Evolutionary conservation across 2,329 filamentous ascomycete species (phyloP), one percentile per base, ranked within the genome.

Genomic region (Cladophialophora exuberans): DNA sequence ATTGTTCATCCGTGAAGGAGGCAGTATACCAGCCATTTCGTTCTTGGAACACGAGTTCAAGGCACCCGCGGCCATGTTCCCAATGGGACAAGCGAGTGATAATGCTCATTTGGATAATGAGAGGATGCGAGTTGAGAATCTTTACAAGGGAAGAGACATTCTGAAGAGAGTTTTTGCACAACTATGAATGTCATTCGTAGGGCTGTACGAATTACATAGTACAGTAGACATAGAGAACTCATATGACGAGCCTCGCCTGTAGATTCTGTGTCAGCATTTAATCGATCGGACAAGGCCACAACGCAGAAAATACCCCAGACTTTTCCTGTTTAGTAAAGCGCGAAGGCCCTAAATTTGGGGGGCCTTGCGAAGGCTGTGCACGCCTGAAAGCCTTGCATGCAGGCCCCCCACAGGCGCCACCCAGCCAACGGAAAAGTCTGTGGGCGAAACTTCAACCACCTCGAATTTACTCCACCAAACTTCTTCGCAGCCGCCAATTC

Each of bases 31-130:
- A 0, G 90, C 90, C 0, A 97, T 97, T 53, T 79, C 94, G 4
- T 97, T 97, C 68, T 49, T 69, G n/a, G 65, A 65, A 53, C 39
- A 60, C 33, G 63, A 65, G 31, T 63, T 62, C 36, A 42, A 57
- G 17, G 60, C 62, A 9, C 53, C 57, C n/a, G 60, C 57, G 9
- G 56, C 65, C 15, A 66, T 66, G 64, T 74, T 99, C 28, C 95
- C 94, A 0, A 97, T 92, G 67, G 95, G 95, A 0, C 92, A 97
- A 72, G 91, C 93, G 10, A 97, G 90, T 65, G 94, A 99, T 67
- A 86, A 87, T 47, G 94, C 93, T 15, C 94, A 99, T 81, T 73
- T 99, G 72, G 90, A 96, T 67, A 97, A 99, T 66, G 94, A 99
- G 79, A 77, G 94, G n/a, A 76, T 99, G 71, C 80, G 94, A 48